Base-by-base conservation (phyloP, 2,329 filamentous ascomycete genomes). In the Phialocephala sp. region DNA sequence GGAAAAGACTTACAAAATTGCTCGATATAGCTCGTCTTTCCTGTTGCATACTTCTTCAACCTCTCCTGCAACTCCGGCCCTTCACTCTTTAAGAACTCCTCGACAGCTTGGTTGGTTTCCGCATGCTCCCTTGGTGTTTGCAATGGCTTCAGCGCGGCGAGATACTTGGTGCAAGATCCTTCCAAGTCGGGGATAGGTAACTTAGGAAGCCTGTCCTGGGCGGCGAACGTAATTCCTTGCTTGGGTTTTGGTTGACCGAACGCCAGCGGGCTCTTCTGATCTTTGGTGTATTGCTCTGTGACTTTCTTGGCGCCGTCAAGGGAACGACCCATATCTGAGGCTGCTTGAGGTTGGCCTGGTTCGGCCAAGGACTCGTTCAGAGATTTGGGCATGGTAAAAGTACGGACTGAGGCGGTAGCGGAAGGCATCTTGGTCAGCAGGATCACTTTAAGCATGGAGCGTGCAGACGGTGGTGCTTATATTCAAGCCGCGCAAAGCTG, bases 1-100 rank as follows among this genome's bases (percentile, higher is more conserved):
- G 15, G 41, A 24, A 37, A 24, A 14, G 12, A 85, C 92, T 76
- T 86, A 97, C 94, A 99, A 74, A 99, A 99, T 75, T 99, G 95
- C 77, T 98, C 95, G 73, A 99, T 98, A 76, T 97, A 99, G 79
- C 94, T 98, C 43, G 92, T 92, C 80, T 94, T 94, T 54, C 91
- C 93, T 58, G 88, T 89, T 9, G 95, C 94, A 81, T 98, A 99
- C 73, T 90, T 89, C 81, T 94, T 95, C 64, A 98, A 80, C 78
- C 91, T 94, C 67, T 95, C 92, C 76, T 99, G 94, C 57, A 99
- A 80, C 55, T 91, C 88, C 0, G 91, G 92, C 0, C 95, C 95
- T 69, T 97, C 94, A 0, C 84, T 82, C 72, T 85, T 89, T 47
- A 97, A 79, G 71, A 98, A 98, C 36, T 97, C 93, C 12, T 90